phyloP scores from a whole-genome alignment of 2,329 filamentous ascomycete species.

The Dothideomycetes sp. region DNA sequence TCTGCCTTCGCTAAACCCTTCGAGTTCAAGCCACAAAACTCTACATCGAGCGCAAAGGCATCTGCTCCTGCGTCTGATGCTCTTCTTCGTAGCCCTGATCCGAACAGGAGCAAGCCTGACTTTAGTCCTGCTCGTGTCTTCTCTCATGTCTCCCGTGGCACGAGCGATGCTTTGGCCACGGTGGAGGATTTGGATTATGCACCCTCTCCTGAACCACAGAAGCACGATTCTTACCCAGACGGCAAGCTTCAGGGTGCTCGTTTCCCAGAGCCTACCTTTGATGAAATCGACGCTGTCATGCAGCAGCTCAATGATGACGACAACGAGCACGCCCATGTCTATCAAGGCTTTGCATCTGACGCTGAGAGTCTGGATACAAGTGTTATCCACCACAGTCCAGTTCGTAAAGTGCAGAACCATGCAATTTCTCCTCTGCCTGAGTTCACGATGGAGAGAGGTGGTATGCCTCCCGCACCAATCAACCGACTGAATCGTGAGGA shows the following conservation, averaged over 20 bases:
- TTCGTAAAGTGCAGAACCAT: background rate
- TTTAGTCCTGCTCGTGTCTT: constrained; percentile 16
- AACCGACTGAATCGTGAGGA: constrained; percentile 55
- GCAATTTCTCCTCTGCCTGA: constrained; percentile 13
- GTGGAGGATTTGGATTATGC: constrained; percentile 9
- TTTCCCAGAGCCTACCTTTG: constrained; percentile 46
- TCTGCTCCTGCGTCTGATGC: background rate
- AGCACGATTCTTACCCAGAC: constrained; percentile 27
- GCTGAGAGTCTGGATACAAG: constrained; percentile 13
- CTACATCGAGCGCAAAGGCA: constrained; percentile 5
- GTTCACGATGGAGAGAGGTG: constrained; percentile 4
- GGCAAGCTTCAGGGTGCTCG: constrained; percentile 26
- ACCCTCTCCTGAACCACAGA: constrained; percentile 21
- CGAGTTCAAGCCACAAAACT: constrained; percentile 25
- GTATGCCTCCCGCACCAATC: constrained; percentile 29
- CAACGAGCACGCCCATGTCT: constrained; percentile 29
- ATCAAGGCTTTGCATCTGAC: constrained; percentile 34
- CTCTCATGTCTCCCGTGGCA: constrained; percentile 10
- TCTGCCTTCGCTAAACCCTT: constrained; percentile 67
- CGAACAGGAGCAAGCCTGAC: constrained; percentile 14
- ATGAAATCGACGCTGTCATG: constrained; percentile 92
- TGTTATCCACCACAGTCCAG: constrained; percentile 6
- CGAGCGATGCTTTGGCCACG: background rate
- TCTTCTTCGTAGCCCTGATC: constrained; percentile 5
- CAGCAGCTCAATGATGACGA: constrained; percentile 67